phyloP scores from a whole-genome alignment of 192 early-diverging fungal species.

The Allomyces javanicus region DNA sequence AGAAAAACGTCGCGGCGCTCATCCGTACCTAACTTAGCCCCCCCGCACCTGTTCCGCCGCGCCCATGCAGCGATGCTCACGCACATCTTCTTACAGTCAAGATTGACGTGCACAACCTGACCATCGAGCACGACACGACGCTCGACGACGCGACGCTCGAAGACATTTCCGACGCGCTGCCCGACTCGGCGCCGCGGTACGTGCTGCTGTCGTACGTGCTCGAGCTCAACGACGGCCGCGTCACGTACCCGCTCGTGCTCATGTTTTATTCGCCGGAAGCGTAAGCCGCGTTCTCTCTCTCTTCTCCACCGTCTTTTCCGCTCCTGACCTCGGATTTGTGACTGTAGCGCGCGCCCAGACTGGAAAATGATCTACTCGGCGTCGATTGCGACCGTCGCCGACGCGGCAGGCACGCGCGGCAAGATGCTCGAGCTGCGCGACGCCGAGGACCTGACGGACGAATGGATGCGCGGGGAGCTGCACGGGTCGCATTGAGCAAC shows the following conservation, averaged over 20 bases:
- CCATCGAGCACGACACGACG: background rate
- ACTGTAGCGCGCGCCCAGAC: background rate
- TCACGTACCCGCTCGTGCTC: slow-evolving; percentile 20
- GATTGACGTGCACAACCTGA: background rate
- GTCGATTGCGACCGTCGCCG: background rate
- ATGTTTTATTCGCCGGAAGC: background rate
- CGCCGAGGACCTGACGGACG: slow-evolving; percentile 16
- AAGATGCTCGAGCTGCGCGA: slow-evolving; percentile 25
- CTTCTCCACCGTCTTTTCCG: background rate
- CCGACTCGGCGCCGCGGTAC: slow-evolving; percentile 21
- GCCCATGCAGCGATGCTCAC: too few species aligned
- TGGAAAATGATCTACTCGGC: background rate
- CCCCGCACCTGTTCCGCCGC: too few species aligned
- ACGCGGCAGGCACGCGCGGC: slow-evolving; percentile 11
- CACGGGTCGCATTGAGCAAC: too few species aligned
- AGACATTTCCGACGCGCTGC: slow-evolving; percentile 14
- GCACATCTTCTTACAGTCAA: background rate
- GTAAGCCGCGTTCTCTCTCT: background rate
- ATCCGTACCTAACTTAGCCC: too few species aligned
- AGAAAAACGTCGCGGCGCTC: too few species aligned
- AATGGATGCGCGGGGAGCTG: slow-evolving; percentile 11
- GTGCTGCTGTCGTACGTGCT: slow-evolving; percentile 16
- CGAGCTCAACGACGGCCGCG: slow-evolving; percentile 16
- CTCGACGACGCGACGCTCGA: background rate
- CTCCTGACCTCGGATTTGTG: too few species aligned